These are phyloP conservation scores for Arabidopsis thaliana DNA, from an alignment of 345 rosid species.

Conservation along the genomic window DNA sequence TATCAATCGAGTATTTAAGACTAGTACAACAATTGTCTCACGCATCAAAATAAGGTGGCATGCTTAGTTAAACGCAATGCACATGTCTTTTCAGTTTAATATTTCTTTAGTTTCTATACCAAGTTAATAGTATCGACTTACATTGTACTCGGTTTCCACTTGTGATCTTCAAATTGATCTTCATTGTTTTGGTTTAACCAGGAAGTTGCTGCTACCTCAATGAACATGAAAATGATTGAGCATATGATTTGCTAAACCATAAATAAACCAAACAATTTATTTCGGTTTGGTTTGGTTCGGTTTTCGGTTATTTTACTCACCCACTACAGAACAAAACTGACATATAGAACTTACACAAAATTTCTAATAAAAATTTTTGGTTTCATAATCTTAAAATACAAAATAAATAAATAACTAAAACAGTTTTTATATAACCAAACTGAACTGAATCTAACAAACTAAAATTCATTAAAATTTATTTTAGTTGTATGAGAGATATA, in stretches of 20 bases:
- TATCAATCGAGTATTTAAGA: neutral
- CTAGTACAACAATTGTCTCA: neutral
- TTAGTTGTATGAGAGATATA: too few species aligned
- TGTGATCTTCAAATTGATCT: conserved; percentile 1
- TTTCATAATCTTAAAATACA: too few species aligned
- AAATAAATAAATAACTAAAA: too few species aligned
- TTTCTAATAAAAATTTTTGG: too few species aligned
- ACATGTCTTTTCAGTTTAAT: neutral
- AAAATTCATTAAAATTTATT: too few species aligned
- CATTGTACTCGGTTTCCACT: neutral
- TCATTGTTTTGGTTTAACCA: conserved; percentile 46
- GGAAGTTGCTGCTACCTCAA: conserved; percentile 54
- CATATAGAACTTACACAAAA: too few species aligned
- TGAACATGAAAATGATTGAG: conserved; percentile 52
- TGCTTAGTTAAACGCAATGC: neutral
- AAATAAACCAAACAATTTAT: too few species aligned
- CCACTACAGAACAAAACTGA: too few species aligned
- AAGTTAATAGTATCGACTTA: neutral
- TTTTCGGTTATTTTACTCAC: too few species aligned
- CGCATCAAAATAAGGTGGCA: neutral
- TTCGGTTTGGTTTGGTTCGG: too few species aligned
- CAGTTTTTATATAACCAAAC: too few species aligned
- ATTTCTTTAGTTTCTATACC: neutral
- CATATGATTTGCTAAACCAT: neutral
- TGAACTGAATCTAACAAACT: too few species aligned